These are phyloP conservation scores for Syzygium aqueum DNA, from an alignment of 345 rosid genomes.

Conservation along the genomic window DNA sequence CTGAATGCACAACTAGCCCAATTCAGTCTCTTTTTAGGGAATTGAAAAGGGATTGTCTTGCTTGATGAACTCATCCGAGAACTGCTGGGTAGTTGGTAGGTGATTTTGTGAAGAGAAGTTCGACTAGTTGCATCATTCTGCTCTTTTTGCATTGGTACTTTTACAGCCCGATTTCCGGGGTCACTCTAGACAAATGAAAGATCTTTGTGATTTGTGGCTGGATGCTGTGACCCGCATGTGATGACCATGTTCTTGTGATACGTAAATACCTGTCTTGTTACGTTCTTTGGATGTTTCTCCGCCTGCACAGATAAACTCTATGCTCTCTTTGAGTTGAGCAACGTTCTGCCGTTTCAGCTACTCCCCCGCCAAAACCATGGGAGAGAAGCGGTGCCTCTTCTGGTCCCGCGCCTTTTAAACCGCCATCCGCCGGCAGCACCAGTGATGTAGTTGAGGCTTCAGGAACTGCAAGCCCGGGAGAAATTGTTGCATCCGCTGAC, in stretches of 20 bases:
- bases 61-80: not conserved
- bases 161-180: not conserved
- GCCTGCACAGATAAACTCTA: not conserved
- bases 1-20: not conserved
- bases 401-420: slow-evolving; percentile 87
- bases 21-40: not conserved
- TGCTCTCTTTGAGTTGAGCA: not conserved
- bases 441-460: slow-evolving; percentile 93
- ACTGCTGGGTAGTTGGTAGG: not conserved
- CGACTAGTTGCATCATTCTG: not conserved
- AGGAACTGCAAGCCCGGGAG: slow-evolving; percentile 89
- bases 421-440: slow-evolving; percentile 79
- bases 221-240: not conserved
- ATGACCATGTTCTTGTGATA: not conserved
- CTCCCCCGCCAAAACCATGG: slow-evolving; percentile 73
- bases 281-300: not conserved
- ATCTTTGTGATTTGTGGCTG: not conserved
- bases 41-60: not conserved
- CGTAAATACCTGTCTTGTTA: not conserved
- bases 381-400: slow-evolving; percentile 56
- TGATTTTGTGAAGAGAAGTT: not conserved
- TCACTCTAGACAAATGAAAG: not conserved
- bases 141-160: not conserved
- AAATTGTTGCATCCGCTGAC: slow-evolving; percentile 42
- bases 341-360: not conserved